Evolutionary conservation across 352 stramenopile species (phyloP), one percentile per base, ranked within the genome.

Genomic region (Phytophthora palmivora): DNA sequence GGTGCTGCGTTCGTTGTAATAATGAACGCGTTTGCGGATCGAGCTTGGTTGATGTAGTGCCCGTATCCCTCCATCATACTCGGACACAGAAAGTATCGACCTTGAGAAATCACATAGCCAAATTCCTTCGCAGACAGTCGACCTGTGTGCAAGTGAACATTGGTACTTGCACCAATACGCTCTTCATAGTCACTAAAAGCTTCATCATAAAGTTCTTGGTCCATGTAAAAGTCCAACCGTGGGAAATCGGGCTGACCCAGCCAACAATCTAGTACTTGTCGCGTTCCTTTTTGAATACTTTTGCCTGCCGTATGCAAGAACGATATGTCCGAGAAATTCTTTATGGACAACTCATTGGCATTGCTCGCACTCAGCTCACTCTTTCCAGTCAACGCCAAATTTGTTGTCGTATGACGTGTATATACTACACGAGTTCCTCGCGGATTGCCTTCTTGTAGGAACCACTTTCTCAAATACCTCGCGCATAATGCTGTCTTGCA

Each of bases 31-130:
- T 70, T 67, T 2, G 75, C 60, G 0, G 78, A 79, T 16, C 78
- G 53, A 16, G 78, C 78, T 38, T 87, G 78, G 56, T 87, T 87
- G 53, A 87, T 81, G 54, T 85, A 87, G 58, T 87, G 78, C 2
- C 78, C 76, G 41, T 84, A 87, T 18, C 74, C 74, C 32, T 84
- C 77, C 61, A 75, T 63, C 26, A 69, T 54, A 30, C 77, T 86
- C 14, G 77, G 72, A 50, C 74, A 83, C 37, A 86, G 48, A 34
- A 86, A 80, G 43, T 74, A 79, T 7, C 59, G 43, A 10, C 64
- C 53, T 37, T 83, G 64, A 6, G 69, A 18, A 41, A 84, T 60
- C 11, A 86, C 16, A 14, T 67, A 59, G 3, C 71, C 73, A 21
- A 82, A 84, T 15, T 61, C 34, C 3, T 30, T 14, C 4, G 74